Conservation (phyloP, 345 rosid genomes). For the Brassica juncea region DNA sequence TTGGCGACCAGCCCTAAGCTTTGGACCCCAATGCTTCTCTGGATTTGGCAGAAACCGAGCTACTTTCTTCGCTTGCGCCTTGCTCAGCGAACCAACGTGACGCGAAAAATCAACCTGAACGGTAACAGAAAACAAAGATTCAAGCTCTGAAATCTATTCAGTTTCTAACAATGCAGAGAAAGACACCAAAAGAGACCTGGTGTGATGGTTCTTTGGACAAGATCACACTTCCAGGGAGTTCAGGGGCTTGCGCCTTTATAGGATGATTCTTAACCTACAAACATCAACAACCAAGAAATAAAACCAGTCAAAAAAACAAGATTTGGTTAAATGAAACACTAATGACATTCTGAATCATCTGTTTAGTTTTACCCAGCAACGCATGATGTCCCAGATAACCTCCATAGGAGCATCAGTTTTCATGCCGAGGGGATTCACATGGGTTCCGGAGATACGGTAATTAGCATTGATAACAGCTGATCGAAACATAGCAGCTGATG, state of each 20-base stretch:
- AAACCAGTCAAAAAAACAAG: slow-evolving; percentile 35
- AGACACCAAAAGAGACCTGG: slow-evolving; percentile 45
- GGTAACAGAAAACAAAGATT: neutral
- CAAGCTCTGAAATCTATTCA: slow-evolving; percentile 2
- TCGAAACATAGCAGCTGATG: slow-evolving; percentile 78
- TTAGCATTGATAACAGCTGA: slow-evolving; percentile 94
- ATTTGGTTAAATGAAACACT: slow-evolving; percentile 59
- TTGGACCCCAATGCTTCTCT: slow-evolving; percentile 98
- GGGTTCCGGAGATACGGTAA: slow-evolving; percentile 83
- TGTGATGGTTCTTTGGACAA: slow-evolving; percentile 63
- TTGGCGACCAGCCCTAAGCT: slow-evolving; percentile 85
- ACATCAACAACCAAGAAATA: neutral
- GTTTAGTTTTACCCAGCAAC: slow-evolving; percentile 82
- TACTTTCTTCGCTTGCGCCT: slow-evolving; percentile 89
- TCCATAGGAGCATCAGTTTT: slow-evolving; percentile 98
- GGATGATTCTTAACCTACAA: slow-evolving; percentile 86
- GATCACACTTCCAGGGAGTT: slow-evolving; percentile 84
- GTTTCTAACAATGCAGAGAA: slow-evolving; percentile 4
- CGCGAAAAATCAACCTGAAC: slow-evolving; percentile 85
- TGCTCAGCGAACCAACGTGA: slow-evolving; percentile 84
- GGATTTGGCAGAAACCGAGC: slow-evolving; percentile 95
- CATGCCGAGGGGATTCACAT: slow-evolving; percentile 82
- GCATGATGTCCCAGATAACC: slow-evolving; percentile 96
- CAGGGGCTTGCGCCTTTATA: slow-evolving; percentile 75
- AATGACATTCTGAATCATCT: slow-evolving; percentile 61